A percentile compares a stretch with the other conserved stretches of the same genome.
These are phyloP conservation scores for Sphaerulina vaccinii DNA, from an alignment of 2,329 filamentous ascomycete genomes.

Conservation along the genomic window DNA sequence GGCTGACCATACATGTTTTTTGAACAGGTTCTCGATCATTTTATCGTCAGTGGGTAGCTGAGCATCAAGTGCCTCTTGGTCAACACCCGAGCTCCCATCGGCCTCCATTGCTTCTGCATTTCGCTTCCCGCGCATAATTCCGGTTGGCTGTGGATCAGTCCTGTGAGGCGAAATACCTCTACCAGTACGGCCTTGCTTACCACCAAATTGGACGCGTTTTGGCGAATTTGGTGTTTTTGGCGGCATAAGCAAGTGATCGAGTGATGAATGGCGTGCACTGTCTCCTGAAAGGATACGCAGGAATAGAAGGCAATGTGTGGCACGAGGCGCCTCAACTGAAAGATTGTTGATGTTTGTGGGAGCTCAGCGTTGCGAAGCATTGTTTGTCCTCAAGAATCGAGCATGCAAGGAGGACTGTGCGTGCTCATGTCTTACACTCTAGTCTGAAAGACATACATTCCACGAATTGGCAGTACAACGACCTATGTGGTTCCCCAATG, in stretches of 20 bases:
- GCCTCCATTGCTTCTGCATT: not conserved
- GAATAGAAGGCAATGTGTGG: not conserved
- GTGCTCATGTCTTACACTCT: not conserved
- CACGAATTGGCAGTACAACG: not conserved
- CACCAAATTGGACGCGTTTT: not conserved
- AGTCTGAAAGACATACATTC: constrained; percentile 8
- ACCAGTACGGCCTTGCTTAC: not conserved
- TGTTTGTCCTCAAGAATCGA: not conserved
- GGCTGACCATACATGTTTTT: too few relatives aligned
- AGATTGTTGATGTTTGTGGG: constrained; percentile 1
- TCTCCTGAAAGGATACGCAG: too few relatives aligned
- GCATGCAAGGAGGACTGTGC: constrained; percentile 3
- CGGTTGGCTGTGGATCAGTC: not conserved
- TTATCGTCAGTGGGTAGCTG: not conserved
- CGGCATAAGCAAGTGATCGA: not conserved
- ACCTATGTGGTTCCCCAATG: too few relatives aligned
- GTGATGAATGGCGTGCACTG: not conserved
- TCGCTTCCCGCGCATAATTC: not conserved
- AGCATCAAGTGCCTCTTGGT: not conserved
- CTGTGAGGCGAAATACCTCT: not conserved
- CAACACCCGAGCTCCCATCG: not conserved
- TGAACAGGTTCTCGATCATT: not conserved
- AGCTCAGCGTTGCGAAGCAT: not conserved
- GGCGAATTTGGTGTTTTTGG: not conserved
- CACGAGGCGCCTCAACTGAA: not conserved